Conservation (phyloP, 805 yeast species). For the Lipomyces yamadae region DNA sequence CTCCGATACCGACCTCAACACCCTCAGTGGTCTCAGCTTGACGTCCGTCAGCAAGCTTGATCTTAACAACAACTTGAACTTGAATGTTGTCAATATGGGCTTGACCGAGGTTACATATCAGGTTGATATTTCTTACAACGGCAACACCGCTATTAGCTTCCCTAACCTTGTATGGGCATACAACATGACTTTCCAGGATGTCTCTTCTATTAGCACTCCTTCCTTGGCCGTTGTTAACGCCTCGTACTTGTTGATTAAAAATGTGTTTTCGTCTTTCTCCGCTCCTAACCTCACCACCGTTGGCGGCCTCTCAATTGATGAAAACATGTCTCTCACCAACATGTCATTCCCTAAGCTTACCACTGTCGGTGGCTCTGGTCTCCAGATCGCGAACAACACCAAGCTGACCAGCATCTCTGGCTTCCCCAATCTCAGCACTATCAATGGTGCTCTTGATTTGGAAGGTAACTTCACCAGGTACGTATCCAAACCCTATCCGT, state of each 20-base stretch:
- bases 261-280: slow-evolving; percentile 54
- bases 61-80: slow-evolving; percentile 88
- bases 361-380: slow-evolving; percentile 83
- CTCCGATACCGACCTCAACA: slow-evolving; percentile 50
- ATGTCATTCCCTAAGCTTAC: slow-evolving; percentile 72
- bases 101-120: slow-evolving; percentile 74
- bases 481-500: background rate
- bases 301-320: slow-evolving; percentile 77
- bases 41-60: slow-evolving; percentile 50
- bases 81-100: slow-evolving; percentile 66
- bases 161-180: slow-evolving; percentile 77
- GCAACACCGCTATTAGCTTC: slow-evolving; percentile 63
- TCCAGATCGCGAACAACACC: slow-evolving; percentile 84
- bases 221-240: slow-evolving; percentile 75
- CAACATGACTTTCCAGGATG: slow-evolving; percentile 83
- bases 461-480: slow-evolving; percentile 73
- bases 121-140: slow-evolving; percentile 83
- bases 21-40: slow-evolving; percentile 49
- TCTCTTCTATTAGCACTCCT: slow-evolving; percentile 71
- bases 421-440: slow-evolving; percentile 71
- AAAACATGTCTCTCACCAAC: slow-evolving; percentile 73
- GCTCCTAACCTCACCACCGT: slow-evolving; percentile 58
- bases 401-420: slow-evolving; percentile 67
- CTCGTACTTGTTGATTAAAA: slow-evolving; percentile 79
- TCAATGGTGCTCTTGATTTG: slow-evolving; percentile 87